Base-by-base conservation (phyloP, 2,329 filamentous ascomycete species). In the Stagonosporopsis chrysanthemi region DNA sequence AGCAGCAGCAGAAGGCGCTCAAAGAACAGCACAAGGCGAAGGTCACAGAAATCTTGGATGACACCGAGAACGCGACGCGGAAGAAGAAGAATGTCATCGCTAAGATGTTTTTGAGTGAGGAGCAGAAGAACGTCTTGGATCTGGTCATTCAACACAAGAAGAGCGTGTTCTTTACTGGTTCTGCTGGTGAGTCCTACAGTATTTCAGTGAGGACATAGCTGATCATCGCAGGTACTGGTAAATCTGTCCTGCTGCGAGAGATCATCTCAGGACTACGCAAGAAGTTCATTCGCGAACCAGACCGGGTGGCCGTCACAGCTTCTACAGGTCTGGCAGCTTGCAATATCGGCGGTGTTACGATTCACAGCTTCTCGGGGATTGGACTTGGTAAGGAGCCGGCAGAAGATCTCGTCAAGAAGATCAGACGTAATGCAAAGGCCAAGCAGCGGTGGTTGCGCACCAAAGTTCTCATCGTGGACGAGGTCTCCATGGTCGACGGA, bases 401-500 rank as follows among this genome's bases (percentile, higher is more conserved):
- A 3, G 84, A 87, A 15, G 86, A 89, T 29, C 82, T 99, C 23
- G 86, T 97, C 47, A 95, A 91, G 76, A 99, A 97, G 82, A 91
- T 99, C 67, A 89, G 90, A 67, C 86, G 88, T 56, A 97, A 98
- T 65, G 83, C 85, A 17, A 98, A 97, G 74, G 92, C 92, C 22
- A 94, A 90, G 73, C 89, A 87, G 62, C 86, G 94, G 38, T 99
- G 96, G 96, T 79, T 96, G 63, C 86, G 88, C 54, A 96, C 92
- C 0, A 96, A 93, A 71, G 87, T 92, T 12, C 84, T 99, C 23
- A 84, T 99, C 65, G 86, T 99, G 67, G 95, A 99, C 76, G 95
- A 99, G 74, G 88, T 99, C 3, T 98, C 95, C 12, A 99, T 99
- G 96, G 93, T 99, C 4, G 95, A 99, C 68, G 95, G 92, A 1